Evolutionary conservation across 768 basidiomycete genomes (phyloP).

Genomic region (Panaeolus papilionaceus): DNA sequence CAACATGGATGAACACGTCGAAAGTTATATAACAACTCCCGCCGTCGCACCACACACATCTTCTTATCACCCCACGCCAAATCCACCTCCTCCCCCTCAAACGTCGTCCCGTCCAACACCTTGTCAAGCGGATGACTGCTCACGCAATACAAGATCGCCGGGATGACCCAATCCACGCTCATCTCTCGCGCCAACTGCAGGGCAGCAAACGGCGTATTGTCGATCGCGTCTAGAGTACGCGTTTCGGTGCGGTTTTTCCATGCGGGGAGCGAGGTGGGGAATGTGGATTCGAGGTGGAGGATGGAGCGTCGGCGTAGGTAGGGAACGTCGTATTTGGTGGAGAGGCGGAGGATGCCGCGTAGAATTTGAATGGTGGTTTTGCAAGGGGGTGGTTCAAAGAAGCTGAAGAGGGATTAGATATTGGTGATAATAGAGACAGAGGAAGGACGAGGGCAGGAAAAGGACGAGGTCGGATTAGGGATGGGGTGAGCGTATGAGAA

Average conservation of each 20-base stretch:
- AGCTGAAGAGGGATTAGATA: conserved; percentile 27
- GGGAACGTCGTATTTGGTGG: conserved; percentile 45
- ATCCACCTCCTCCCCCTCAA: conserved; percentile 32
- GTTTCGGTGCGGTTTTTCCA: conserved; percentile 40
- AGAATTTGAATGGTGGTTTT: conserved; percentile 37
- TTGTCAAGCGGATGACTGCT: conserved; percentile 43
- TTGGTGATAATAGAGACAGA: neutral
- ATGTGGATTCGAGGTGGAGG: conserved; percentile 40
- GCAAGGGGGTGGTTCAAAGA: conserved; percentile 41
- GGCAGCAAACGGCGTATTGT: conserved; percentile 46
- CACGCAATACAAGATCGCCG: conserved; percentile 43
- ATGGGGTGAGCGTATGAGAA: too few relatives aligned
- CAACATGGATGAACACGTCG: too few relatives aligned
- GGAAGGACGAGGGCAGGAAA: neutral
- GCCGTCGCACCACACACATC: conserved; percentile 35
- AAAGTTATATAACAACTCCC: conserved; percentile 27
- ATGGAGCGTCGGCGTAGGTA: conserved; percentile 41
- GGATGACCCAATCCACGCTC: conserved; percentile 41
- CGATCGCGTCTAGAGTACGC: conserved; percentile 44
- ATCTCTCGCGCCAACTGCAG: conserved; percentile 41
- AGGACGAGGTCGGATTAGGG: neutral
- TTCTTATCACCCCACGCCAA: conserved; percentile 35
- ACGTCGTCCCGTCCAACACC: conserved; percentile 41
- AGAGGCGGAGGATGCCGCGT: conserved; percentile 42
- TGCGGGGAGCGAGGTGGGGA: conserved; percentile 39